Evolutionary conservation across 2,329 filamentous ascomycete species (phyloP), one percentile per base, ranked within the genome.

Genomic region (Emmonsiellopsis sp.): DNA sequence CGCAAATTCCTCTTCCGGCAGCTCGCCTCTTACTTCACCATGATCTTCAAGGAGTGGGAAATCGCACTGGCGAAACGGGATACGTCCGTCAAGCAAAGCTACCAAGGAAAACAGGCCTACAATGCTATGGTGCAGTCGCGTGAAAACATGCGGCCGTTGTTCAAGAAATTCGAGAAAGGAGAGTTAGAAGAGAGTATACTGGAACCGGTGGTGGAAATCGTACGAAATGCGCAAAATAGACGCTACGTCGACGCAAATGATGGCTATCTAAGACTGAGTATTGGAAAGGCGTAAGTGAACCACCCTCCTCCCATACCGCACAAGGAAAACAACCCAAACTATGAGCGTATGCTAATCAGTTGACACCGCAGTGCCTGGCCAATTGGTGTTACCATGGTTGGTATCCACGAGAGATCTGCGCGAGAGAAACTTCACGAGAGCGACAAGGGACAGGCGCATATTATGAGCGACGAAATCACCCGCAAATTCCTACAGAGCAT

Each of bases 321-420:
- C 36, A 34, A 52, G 42, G n/a, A 32, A 34, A n/a, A 27, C 4
- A 5, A 33, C 7, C 51, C 5, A 27, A 27, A 9, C 6, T 27
- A 31, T 32, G 46, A 6, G 42, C 34, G 34, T 48, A 9, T 42
- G 31, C 14, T 48, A 52, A 13, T 13, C n/a, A 5, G 33, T 49
- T 51, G 8, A 39, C 6, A 4, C 10, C 45, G 42, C 54, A 78
- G 76, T 57, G 93, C 93, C 13, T 98, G 93, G 93, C 93, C 93
- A 27, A 98, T 98, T 65, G 93, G 93, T 72, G 93, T 98, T 40
- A 98, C 93, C 69, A 98, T 97, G 93, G 93, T 98, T 65, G 93
- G 93, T 77, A 98, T 98, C 63, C 93, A 98, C 80, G 93, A 97
- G 77, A 84, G 93, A 65, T 93, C 87, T 60, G 92, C 93, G 17